phyloP scores from a whole-genome alignment of 768 basidiomycete genomes.

The Kwoniella bestiolae region DNA sequence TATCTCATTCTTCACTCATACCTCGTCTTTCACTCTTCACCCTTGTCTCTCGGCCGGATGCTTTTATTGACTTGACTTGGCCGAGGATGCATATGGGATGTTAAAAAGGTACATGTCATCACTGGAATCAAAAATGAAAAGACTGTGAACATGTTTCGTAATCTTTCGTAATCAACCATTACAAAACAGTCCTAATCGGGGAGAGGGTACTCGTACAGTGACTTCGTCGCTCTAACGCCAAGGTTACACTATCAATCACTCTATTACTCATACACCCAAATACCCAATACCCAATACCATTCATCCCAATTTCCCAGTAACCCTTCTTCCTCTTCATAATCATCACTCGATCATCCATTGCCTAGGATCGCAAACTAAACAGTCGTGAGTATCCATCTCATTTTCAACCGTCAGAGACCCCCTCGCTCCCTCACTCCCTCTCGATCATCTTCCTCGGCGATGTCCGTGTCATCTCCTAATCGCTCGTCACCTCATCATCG shows the following conservation, averaged over 20 bases:
- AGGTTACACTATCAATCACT: no score
- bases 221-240: conserved; percentile 8
- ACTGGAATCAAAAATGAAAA: conserved; percentile 3
- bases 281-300: neutral
- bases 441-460: conserved; percentile 14
- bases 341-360: neutral
- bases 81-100: no score
- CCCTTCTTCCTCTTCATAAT: neutral
- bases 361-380: neutral
- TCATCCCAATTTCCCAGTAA: neutral
- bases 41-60: neutral
- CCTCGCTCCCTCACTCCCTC: neutral
- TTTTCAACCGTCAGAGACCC: no score
- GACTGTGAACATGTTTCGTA: neutral
- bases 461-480: conserved; percentile 12
- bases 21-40: neutral
- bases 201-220: no score
- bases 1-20: neutral
- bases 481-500: conserved; percentile 5
- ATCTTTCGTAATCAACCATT: neutral
- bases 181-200: no score
- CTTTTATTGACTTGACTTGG: neutral
- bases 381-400: neutral
- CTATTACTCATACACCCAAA: neutral
- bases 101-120: no score